A percentile compares a stretch with the other conserved stretches of the same genome.
Evolutionary conservation across 495 filamentous ascomycete species (phyloP).

Genomic region (Mytilinidion resinicola): DNA sequence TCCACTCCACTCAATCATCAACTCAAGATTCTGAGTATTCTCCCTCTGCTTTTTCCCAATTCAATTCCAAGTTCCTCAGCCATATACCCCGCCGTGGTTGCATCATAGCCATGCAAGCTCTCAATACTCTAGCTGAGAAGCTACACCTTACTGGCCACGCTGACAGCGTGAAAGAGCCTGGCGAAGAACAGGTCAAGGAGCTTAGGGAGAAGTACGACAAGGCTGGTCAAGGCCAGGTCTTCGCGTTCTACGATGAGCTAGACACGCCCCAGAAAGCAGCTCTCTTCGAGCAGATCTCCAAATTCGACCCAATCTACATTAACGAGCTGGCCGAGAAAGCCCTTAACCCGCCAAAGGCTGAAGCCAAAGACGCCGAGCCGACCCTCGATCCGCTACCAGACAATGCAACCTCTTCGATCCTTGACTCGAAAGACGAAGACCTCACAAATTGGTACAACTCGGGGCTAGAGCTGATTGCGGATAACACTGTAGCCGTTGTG

Average conservation of each 20-base stretch:
- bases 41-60: too few species aligned
- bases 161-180: slow-evolving; percentile 55
- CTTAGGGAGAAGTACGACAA: slow-evolving; percentile 71
- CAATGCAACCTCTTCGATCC: slow-evolving; percentile 79
- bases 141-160: slow-evolving; percentile 41
- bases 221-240: slow-evolving; percentile 82
- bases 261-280: slow-evolving; percentile 61
- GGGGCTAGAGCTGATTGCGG: slow-evolving; percentile 78
- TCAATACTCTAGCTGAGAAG: slow-evolving; percentile 56
- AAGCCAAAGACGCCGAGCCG: slow-evolving; percentile 45
- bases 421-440: slow-evolving; percentile 77
- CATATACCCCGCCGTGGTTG: slow-evolving; percentile 10
- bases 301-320: slow-evolving; percentile 74
- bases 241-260: slow-evolving; percentile 82
- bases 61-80: too few species aligned
- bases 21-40: too few species aligned
- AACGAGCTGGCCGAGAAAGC: slow-evolving; percentile 77
- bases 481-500: slow-evolving; percentile 90
- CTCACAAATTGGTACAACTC: slow-evolving; percentile 76
- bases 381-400: slow-evolving; percentile 85
- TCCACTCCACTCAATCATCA: too few species aligned
- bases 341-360: slow-evolving; percentile 62
- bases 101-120: slow-evolving; percentile 35
- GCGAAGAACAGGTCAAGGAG: slow-evolving; percentile 61
- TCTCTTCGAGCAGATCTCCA: slow-evolving; percentile 73